A percentile compares a stretch with the other conserved stretches of the same genome.
phyloP scores from a whole-genome alignment of 176 grass and related monocot genomes.

The Zizania latifolia region DNA sequence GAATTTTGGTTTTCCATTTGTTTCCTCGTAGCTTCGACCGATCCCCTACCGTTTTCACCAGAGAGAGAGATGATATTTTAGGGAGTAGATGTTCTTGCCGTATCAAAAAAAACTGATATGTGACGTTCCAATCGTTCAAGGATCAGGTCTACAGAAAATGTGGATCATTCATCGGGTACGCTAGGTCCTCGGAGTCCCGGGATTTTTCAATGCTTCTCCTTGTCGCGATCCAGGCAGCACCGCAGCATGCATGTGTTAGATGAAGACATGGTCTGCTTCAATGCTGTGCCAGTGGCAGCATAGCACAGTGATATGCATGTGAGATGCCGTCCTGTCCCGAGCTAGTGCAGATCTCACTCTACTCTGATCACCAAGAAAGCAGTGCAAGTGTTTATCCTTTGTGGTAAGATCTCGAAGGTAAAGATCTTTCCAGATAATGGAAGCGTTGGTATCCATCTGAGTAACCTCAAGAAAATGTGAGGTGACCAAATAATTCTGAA shows the following conservation, averaged over 20 bases:
- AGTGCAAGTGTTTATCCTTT: neutral
- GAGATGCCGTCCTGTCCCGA: neutral
- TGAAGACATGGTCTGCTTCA: neutral
- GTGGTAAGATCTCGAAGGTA: neutral
- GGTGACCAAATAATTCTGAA: neutral
- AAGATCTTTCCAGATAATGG: too few species aligned
- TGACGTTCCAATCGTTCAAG: neutral
- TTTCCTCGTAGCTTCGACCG: neutral
- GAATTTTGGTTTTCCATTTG: neutral
- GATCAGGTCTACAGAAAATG: neutral
- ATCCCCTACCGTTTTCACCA: neutral
- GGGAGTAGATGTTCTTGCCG: neutral
- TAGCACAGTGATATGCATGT: neutral
- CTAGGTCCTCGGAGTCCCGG: neutral
- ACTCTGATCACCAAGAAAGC: neutral
- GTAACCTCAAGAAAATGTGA: too few species aligned
- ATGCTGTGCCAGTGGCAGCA: neutral
- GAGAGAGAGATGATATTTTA: neutral
- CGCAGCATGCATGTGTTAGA: constrained; percentile 34
- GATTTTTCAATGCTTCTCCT: neutral
- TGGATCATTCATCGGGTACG: neutral
- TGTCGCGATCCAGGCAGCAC: constrained; percentile 9
- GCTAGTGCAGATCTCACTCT: neutral
- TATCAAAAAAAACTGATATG: neutral
- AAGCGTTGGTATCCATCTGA: too few species aligned